phyloP scores from a whole-genome alignment of 202 grass and related monocot genomes.

The Hordeum pubiflorum region DNA sequence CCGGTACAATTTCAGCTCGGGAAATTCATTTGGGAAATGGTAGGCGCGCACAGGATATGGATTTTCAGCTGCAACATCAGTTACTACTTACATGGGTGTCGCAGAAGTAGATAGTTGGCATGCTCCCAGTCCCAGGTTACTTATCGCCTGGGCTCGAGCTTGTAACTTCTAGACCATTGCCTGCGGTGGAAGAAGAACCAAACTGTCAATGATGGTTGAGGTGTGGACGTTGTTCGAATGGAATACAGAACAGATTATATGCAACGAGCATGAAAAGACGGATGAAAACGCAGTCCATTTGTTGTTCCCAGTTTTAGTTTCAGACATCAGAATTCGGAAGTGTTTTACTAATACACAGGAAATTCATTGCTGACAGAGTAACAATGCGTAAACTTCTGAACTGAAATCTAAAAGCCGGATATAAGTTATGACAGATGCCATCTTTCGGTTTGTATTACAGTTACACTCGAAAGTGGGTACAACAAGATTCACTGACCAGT shows the following conservation, averaged over 20 bases:
- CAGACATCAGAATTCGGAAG: neutral
- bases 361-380: neutral
- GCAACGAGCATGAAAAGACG: neutral
- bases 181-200: constrained; percentile 15
- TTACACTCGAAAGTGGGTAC: neutral
- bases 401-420: neutral
- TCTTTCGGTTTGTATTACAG: neutral
- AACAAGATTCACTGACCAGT: neutral
- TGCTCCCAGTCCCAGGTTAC: neutral
- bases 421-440: neutral
- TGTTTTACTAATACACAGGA: neutral
- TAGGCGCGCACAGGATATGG: neutral
- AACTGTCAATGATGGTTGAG: neutral
- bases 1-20: neutral
- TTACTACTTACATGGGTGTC: constrained; percentile 21
- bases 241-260: neutral
- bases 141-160: constrained; percentile 8
- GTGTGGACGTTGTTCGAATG: neutral
- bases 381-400: neutral
- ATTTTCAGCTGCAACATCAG: neutral
- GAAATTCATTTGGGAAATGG: neutral
- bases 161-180: constrained; percentile 46
- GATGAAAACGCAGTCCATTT: neutral
- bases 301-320: neutral
- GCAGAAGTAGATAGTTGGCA: neutral